Conservation (phyloP, 306 rosid species). For the Begonia masoniana region DNA sequence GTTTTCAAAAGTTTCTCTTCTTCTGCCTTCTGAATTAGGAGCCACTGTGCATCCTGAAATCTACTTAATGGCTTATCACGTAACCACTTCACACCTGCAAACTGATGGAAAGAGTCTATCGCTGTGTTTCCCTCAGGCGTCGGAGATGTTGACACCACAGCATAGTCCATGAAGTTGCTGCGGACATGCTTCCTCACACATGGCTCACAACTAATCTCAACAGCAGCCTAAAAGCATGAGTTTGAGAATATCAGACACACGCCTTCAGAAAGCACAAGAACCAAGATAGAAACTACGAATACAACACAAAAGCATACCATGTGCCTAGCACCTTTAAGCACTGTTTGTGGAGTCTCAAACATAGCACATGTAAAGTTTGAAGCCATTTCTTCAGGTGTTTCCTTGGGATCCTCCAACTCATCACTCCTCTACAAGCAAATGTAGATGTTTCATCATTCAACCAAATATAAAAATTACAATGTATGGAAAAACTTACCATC, state of each 20-base stretch:
- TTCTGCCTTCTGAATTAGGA: constrained; percentile 93
- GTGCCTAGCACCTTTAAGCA: constrained; percentile 90
- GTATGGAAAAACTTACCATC: constrained; percentile 41
- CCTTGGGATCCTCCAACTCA: constrained; percentile 94
- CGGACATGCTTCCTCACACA: constrained; percentile 87
- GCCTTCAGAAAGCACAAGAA: neutral
- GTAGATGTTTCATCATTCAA: neutral
- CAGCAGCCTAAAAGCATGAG: constrained; percentile 67
- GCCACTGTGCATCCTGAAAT: constrained; percentile 94
- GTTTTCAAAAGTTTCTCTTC: constrained; percentile 90
- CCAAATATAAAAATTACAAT: constrained; percentile 1
- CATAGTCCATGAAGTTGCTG: constrained; percentile 68
- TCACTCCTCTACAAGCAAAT: constrained; percentile 37
- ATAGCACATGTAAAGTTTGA: constrained; percentile 81
- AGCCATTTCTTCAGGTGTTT: constrained; percentile 97
- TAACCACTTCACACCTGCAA: constrained; percentile 80
- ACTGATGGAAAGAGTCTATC: constrained; percentile 86
- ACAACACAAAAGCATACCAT: constrained; percentile 41
- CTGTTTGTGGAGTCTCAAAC: constrained; percentile 80
- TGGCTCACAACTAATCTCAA: constrained; percentile 98
- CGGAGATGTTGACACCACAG: constrained; percentile 80
- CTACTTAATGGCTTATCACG: constrained; percentile 74
- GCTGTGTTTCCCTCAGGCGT: constrained; percentile 61
- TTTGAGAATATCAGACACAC: neutral
- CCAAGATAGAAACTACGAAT: constrained; percentile 3